phyloP scores from a whole-genome alignment of 2,329 filamentous ascomycete genomes.

The Fusarium xylarioides region DNA sequence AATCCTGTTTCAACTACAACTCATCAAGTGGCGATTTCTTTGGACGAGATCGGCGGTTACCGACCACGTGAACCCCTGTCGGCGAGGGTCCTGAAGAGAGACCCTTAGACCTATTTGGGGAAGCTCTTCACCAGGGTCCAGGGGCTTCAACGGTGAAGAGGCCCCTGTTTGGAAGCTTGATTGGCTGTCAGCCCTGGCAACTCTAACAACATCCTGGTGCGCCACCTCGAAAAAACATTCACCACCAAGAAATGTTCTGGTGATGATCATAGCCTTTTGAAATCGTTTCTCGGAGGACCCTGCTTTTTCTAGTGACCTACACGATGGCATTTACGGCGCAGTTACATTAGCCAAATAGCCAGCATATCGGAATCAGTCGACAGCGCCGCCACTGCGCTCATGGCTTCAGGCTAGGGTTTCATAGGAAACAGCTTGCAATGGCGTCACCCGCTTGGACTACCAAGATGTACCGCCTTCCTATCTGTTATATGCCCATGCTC shows the following conservation, averaged over 20 bases:
- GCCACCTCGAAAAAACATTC: conserved; percentile 25
- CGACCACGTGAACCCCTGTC: conserved; percentile 30
- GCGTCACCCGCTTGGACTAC: conserved; percentile 36
- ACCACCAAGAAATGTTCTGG: conserved; percentile 20
- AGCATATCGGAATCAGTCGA: conserved; percentile 12
- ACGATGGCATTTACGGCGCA: conserved; percentile 11
- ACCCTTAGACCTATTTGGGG: conserved; percentile 26
- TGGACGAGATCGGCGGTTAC: conserved; percentile 35
- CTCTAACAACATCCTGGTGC: conserved; percentile 19
- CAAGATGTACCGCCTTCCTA: conserved; percentile 33
- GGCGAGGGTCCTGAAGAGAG: conserved; percentile 1
- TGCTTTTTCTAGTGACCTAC: conserved; percentile 27
- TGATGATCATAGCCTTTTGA: conserved; percentile 37
- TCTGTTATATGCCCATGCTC: conserved; percentile 35
- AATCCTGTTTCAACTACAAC: conserved; percentile 34
- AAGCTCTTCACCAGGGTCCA: conserved; percentile 9
- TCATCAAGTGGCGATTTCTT: conserved; percentile 29
- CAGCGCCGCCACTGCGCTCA: neutral
- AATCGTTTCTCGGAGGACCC: conserved; percentile 27
- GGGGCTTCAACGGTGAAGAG: conserved; percentile 18
- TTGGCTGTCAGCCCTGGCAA: conserved; percentile 26
- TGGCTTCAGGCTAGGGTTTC: conserved; percentile 9
- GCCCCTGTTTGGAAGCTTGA: conserved; percentile 21
- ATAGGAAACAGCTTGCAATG: conserved; percentile 32
- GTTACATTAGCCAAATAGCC: conserved; percentile 1